These are phyloP conservation scores for Nyctanthes arbortristis DNA, from an alignment of 257 asterid species.

Conservation along the genomic window DNA sequence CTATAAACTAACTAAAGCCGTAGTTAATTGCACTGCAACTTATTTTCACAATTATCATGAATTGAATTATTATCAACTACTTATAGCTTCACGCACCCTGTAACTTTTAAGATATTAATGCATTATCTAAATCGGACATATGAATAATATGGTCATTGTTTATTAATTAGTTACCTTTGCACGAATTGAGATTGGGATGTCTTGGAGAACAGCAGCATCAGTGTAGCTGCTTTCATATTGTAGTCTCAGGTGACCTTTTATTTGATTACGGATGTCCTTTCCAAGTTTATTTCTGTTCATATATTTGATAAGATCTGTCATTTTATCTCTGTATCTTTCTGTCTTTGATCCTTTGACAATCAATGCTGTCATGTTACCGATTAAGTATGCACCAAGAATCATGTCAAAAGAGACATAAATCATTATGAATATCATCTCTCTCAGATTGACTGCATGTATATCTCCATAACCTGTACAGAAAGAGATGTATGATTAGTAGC, in stretches of 20 bases:
- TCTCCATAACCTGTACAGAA: conserved; percentile 86
- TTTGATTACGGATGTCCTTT: conserved; percentile 69
- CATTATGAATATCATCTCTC: conserved; percentile 96
- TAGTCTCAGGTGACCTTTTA: conserved; percentile 86
- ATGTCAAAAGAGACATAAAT: conserved; percentile 86
- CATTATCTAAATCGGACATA: neutral
- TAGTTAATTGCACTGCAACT: no score
- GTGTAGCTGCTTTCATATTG: conserved; percentile 88
- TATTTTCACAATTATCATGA: no score
- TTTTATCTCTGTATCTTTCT: conserved; percentile 82
- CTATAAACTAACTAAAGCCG: neutral
- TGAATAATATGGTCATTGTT: neutral
- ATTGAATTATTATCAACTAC: no score
- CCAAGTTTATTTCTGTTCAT: conserved; percentile 83
- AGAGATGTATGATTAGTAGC: neutral
- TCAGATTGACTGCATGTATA: conserved; percentile 86
- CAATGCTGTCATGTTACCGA: conserved; percentile 98
- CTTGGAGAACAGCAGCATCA: conserved; percentile 78
- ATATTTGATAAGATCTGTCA: conserved; percentile 77
- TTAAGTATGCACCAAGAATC: conserved; percentile 91
- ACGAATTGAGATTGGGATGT: conserved; percentile 82
- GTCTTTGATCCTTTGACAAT: conserved; percentile 95
- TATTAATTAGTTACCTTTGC: conserved; percentile 61
- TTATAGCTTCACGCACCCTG: no score
- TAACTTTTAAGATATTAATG: no score